Base-by-base conservation (phyloP, 2,329 filamentous ascomycete species). In the Colletotrichum sublineola region DNA sequence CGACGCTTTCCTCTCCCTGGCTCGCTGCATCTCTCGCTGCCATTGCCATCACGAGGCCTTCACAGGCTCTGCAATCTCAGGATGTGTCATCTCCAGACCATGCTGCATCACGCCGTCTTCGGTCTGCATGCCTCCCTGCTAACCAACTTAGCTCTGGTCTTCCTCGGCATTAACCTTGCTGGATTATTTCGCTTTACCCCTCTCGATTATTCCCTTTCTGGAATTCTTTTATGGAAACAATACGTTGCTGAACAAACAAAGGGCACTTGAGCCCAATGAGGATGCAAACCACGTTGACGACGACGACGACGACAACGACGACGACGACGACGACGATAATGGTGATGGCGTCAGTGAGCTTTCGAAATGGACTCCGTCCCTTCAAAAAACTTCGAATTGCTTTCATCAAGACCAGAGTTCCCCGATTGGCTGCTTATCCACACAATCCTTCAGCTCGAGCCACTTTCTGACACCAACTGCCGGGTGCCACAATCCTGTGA, bases 11-110 rank as follows among this genome's bases (percentile, higher is more conserved):
- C 12, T 33, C 36, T 55, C 46, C 46, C 31, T 68, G 65, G 58
- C 53, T 63, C 60, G 69, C 69, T 72, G 58, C 58, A 72, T 69
- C 12, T 55, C 52, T 63, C 69, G 69, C 60, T 68, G n/a, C 15
- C 58, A 46, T 56, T 50, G 12, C 58, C 52, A 33, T 38, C 15
- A 31, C 8, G 52, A 60, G 46, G 33, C 18, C n/a, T 53, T 69
- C 53, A 58, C 46, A 55, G 69, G 44, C 58, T 68, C 52, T 60
- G 40, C 55, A 14, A 33, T 14, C 36, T 18, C 33, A 36, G 8
- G 36, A 33, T 31, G 11, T 18, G 8, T 64, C 14, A 20, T 31
- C 8, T 36, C 20, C 55, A 7, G 29, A n/a, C 36, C 50, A 55
- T 46, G 38, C 38, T 24, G 38, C 48, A 64, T 14, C 20, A 40